These are phyloP conservation scores for Rhamnella rubrinervis DNA, from an alignment of 331 rosid genomes.

Conservation along the genomic window DNA sequence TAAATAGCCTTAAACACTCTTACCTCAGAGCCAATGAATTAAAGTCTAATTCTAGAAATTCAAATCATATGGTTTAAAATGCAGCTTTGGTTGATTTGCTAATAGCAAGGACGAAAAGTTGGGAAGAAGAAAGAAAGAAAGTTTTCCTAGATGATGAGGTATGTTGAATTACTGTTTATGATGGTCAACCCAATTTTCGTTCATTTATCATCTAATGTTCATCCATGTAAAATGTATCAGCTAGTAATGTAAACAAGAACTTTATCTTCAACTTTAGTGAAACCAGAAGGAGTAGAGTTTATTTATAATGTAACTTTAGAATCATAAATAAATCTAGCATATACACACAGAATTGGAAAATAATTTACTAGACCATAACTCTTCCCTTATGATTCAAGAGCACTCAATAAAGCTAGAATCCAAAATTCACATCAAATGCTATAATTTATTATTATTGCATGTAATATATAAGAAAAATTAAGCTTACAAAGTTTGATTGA, in stretches of 20 bases:
- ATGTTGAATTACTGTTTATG: slow-evolving; percentile 2
- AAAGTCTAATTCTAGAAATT: slow-evolving; percentile 2
- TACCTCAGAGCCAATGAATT: neutral
- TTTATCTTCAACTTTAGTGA: neutral
- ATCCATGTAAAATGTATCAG: neutral
- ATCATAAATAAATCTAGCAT: neutral
- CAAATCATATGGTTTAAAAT: slow-evolving; percentile 26
- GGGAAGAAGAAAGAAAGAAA: slow-evolving; percentile 92
- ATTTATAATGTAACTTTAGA: neutral
- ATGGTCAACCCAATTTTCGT: neutral
- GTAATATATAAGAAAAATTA: no score
- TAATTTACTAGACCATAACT: neutral
- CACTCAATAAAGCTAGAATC: neutral
- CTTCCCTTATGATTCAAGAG: neutral
- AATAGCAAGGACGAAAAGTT: slow-evolving; percentile 60
- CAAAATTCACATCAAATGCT: no score
- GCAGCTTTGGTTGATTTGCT: slow-evolving; percentile 85
- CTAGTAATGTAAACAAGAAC: slow-evolving; percentile 1
- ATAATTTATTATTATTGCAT: no score
- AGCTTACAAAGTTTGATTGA: no score
- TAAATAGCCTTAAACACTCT: neutral
- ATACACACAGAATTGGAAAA: neutral
- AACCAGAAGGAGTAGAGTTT: slow-evolving; percentile 2
- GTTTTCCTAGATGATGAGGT: slow-evolving; percentile 92
- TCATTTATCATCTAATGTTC: neutral